Conservation (phyloP, 2,329 filamentous ascomycete species). For the Pseudocercospora musae region DNA sequence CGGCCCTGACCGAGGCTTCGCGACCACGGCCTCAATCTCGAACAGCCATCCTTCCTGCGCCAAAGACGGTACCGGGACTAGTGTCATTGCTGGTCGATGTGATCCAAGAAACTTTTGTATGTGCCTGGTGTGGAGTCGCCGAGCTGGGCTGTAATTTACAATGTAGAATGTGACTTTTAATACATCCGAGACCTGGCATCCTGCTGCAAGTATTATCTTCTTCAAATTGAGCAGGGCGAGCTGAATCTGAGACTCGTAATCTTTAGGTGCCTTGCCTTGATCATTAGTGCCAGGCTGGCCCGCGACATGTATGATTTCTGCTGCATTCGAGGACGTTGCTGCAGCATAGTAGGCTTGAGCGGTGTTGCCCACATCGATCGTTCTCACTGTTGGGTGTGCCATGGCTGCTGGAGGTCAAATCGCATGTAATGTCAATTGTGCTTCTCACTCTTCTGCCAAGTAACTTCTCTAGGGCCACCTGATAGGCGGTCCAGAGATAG, state of each 20-base stretch:
- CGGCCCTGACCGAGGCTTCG: slow-evolving; percentile 27
- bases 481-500: neutral
- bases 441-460: neutral
- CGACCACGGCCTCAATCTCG: slow-evolving; percentile 45
- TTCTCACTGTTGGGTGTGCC: slow-evolving; percentile 26
- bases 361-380: slow-evolving; percentile 8
- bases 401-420: slow-evolving; percentile 25
- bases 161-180: slow-evolving; percentile 45
- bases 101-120: slow-evolving; percentile 39
- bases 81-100: slow-evolving; percentile 44
- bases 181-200: slow-evolving; percentile 39
- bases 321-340: neutral
- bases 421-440: neutral
- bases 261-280: neutral
- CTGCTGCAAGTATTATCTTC: slow-evolving; percentile 28
- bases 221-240: slow-evolving; percentile 4
- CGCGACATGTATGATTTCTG: slow-evolving; percentile 7
- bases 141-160: slow-evolving; percentile 42
- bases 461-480: neutral
- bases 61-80: slow-evolving; percentile 44
- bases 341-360: slow-evolving; percentile 7
- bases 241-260: slow-evolving; percentile 7
- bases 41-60: slow-evolving; percentile 42
- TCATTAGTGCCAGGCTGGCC: slow-evolving; percentile 7
- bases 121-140: slow-evolving; percentile 39